Evolutionary conservation across 805 yeast species (phyloP).

Genomic region (Millerago galiae): DNA sequence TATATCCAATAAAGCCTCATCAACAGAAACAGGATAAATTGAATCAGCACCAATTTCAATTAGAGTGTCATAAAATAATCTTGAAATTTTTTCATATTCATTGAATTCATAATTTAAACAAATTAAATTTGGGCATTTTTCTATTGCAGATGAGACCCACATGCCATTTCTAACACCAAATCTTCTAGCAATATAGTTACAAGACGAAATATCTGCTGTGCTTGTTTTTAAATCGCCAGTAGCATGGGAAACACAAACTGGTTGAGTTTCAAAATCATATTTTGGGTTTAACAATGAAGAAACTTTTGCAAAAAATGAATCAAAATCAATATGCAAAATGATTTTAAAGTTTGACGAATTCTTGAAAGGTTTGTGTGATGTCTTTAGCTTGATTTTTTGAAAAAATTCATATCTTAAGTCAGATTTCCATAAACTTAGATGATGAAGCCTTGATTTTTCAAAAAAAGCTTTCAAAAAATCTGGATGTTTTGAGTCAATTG

Average conservation of each 20-base stretch:
- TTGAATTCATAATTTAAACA: constrained; percentile 69
- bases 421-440: constrained; percentile 81
- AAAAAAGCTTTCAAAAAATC: constrained; percentile 67
- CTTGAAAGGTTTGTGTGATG: neutral
- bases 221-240: constrained; percentile 23
- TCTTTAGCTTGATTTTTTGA: constrained; percentile 17
- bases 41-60: constrained; percentile 32
- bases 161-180: constrained; percentile 80
- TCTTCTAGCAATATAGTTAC: constrained; percentile 82
- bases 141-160: constrained; percentile 73
- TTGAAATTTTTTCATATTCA: constrained; percentile 61
- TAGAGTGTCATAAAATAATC: constrained; percentile 56
- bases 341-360: constrained; percentile 15
- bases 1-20: constrained; percentile 81
- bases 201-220: constrained; percentile 82
- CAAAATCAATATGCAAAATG: constrained; percentile 84
- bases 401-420: constrained; percentile 60
- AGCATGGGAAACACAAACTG: constrained; percentile 58
- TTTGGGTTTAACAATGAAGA: constrained; percentile 56
- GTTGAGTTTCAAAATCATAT: constrained; percentile 40
- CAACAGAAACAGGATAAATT: constrained; percentile 76
- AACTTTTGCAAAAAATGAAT: constrained; percentile 88
- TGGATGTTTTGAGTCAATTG: constrained; percentile 66
- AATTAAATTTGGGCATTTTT: constrained; percentile 58
- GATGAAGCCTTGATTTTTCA: constrained; percentile 79